Evolutionary conservation across 192 early-diverging fungal species (phyloP), one percentile per base, ranked within the genome.

Genomic region (Geosiphon pyriformis): DNA sequence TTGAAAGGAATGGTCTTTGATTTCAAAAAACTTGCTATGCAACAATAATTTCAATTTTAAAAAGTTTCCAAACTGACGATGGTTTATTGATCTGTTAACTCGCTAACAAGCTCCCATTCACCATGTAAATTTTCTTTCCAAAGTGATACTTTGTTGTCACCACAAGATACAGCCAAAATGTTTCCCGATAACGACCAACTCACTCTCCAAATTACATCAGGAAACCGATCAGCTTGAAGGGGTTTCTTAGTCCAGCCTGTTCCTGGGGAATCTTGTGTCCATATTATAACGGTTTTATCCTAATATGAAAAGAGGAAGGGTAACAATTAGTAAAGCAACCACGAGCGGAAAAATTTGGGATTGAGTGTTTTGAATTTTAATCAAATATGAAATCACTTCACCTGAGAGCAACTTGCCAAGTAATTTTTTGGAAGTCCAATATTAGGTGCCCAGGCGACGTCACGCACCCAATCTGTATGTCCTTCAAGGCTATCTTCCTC

Each of bases 151-250:
- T 91, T 94, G 81, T 98, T 98, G 74, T 99, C 95, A 23, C 94
- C 97, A 70, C 91, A 89, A 10, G 92, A 90, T 11, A 99, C 97
- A 3, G 97, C 97, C 59, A 99, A 76, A 30, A 98, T 90, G 72
- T 96, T 98, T 17, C 97, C 97, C 4, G 92, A 85, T 65, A 89
- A 74, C 25, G 91, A 94, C 97, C 97, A 99, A 82, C 92, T 94
- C 59, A 99, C 94, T 55, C 94, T 85, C 97, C 97, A 99, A 35
- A 99, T 91, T 8, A 95, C 97, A 79, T 99, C 97, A 27, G 87
- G 80, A 77, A 99, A 99, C 35, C 88, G 84, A 11, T 89, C 90
- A 22, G 78, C 70, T 48, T 82, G 78, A 26, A 96, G 83, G 17
- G 78, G 73, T 70, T 82, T 87, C 59, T 88, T 89, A 27, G 65